phyloP scores from a whole-genome alignment of 75 land plant species.

The Cunninghamia lanceolata region DNA sequence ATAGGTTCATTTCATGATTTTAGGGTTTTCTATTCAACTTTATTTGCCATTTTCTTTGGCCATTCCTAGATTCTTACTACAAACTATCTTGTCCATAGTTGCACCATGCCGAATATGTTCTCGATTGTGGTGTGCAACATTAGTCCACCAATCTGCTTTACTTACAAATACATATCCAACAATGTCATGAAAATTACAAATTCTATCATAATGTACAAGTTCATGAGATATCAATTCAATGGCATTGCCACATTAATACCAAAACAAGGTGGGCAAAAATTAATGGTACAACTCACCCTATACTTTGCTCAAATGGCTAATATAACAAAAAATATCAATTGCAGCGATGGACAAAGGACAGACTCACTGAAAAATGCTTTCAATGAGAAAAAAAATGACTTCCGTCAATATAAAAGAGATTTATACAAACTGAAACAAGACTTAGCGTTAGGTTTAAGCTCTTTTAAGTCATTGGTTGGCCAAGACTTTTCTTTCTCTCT shows the following conservation, averaged over 20 bases:
- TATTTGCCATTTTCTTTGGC: too few relatives aligned
- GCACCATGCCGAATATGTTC: too few relatives aligned
- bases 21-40: too few relatives aligned
- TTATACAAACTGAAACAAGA: not conserved
- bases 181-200: not conserved
- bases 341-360: not conserved
- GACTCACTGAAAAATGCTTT: not conserved
- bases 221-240: not conserved
- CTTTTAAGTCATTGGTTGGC: not conserved
- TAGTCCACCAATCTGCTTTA: too few relatives aligned
- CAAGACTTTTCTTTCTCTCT: not conserved
- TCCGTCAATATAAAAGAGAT: not conserved
- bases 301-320: conserved; percentile 1
- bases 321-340: not conserved
- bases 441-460: not conserved
- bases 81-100: too few relatives aligned
- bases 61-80: too few relatives aligned
- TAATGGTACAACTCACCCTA: not conserved
- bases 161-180: not conserved
- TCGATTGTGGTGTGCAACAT: too few relatives aligned
- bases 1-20: too few relatives aligned
- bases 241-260: not conserved
- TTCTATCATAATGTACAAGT: not conserved
- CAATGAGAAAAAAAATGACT: not conserved
- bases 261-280: conserved; percentile 1